Percentiles rank a stretch among this genome's conserved stretches.
Conservation (phyloP, 345 rosid genomes). For the Brassica carinata region DNA sequence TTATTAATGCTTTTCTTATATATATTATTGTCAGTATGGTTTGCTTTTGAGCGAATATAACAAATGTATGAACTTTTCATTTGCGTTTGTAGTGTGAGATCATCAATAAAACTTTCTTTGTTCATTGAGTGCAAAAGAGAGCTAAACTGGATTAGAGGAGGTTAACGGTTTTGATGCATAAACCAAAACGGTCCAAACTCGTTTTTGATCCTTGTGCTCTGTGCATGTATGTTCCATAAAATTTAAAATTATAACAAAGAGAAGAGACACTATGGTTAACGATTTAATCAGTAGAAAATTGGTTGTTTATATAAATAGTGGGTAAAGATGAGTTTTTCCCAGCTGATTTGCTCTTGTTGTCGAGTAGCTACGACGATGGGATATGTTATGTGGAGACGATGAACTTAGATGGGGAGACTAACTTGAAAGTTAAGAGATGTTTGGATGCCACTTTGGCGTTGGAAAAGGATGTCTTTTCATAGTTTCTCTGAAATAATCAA, state of each 20-base stretch:
- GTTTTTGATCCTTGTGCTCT: background rate
- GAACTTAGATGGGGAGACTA: slow-evolving; percentile 85
- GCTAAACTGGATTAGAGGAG: background rate
- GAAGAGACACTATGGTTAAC: background rate
- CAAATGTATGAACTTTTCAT: slow-evolving; percentile 13
- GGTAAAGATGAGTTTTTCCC: slow-evolving; percentile 72
- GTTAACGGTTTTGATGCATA: background rate
- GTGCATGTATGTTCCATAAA: background rate
- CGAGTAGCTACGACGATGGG: slow-evolving; percentile 80
- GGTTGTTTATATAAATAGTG: slow-evolving; percentile 4
- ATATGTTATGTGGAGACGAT: slow-evolving; percentile 83
- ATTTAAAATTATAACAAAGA: too few species aligned
- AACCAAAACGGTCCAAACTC: slow-evolving; percentile 11
- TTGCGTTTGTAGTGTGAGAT: slow-evolving; percentile 25
- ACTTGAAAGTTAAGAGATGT: slow-evolving; percentile 64
- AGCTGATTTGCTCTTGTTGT: slow-evolving; percentile 63
- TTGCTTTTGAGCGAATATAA: slow-evolving; percentile 4
- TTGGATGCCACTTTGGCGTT: slow-evolving; percentile 54
- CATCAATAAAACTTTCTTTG: slow-evolving; percentile 22
- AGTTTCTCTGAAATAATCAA: slow-evolving; percentile 46
- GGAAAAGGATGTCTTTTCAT: slow-evolving; percentile 48
- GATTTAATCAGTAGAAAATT: background rate
- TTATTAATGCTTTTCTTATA: slow-evolving; percentile 8
- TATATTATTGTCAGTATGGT: slow-evolving; percentile 5
- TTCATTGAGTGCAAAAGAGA: slow-evolving; percentile 1